Conservation (phyloP, 2,329 filamentous ascomycete genomes). For the Neopestalotiopsis rosae region DNA sequence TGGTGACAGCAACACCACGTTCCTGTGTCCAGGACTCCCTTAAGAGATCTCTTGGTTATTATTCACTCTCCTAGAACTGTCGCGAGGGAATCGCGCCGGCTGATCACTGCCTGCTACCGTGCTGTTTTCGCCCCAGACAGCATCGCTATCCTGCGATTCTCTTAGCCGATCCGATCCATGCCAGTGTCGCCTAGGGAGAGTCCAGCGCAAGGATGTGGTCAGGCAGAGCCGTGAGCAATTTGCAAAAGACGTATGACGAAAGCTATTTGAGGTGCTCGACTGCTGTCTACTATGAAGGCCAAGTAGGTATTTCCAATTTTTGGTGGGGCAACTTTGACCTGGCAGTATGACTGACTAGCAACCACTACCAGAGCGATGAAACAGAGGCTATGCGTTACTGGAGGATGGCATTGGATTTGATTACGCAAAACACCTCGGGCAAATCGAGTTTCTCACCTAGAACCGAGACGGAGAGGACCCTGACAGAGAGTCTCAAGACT, state of each 20-base stretch:
- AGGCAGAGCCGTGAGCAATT: conserved; percentile 66
- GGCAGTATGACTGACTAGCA: background rate
- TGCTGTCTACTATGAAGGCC: conserved; percentile 90
- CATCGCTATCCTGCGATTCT: background rate
- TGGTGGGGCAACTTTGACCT: background rate
- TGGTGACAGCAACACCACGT: background rate
- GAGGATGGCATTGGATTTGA: conserved; percentile 86
- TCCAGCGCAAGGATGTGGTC: conserved; percentile 51
- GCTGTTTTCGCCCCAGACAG: background rate
- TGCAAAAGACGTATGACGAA: conserved; percentile 98
- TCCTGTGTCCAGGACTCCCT: background rate
- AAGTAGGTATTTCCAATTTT: conserved; percentile 48
- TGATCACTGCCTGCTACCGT: background rate
- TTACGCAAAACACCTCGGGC: conserved; percentile 84
- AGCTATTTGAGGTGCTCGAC: conserved; percentile 94
- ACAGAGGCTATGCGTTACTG: conserved; percentile 88
- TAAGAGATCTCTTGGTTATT: background rate
- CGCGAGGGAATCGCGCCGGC: background rate
- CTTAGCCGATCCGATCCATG: background rate
- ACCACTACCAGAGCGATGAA: conserved; percentile 75
- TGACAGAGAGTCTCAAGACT: conserved; percentile 80
- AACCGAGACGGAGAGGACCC: conserved; percentile 81
- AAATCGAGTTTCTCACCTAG: conserved; percentile 72
- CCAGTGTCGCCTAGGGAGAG: background rate
- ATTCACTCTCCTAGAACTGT: background rate